phyloP scores from a whole-genome alignment of 495 filamentous ascomycete genomes.

The Trichoderma orchidacearum region DNA sequence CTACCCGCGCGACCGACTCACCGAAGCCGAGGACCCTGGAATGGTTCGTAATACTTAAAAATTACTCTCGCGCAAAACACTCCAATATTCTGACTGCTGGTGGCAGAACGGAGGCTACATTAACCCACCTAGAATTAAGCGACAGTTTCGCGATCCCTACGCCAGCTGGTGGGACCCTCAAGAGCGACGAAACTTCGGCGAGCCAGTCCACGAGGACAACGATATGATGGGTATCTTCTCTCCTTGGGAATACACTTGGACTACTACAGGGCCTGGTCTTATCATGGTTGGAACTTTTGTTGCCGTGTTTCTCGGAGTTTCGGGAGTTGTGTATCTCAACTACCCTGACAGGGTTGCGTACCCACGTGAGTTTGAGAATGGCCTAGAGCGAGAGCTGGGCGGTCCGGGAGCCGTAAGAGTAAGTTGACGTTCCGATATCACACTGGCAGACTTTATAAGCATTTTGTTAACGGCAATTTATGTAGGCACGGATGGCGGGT shows the following conservation, averaged over 20 bases:
- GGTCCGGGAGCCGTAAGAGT: conserved; percentile 41
- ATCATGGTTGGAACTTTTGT: conserved; percentile 67
- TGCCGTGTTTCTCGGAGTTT: conserved; percentile 51
- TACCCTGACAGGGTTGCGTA: conserved; percentile 80
- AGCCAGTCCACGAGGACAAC: conserved; percentile 93
- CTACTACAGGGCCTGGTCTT: conserved; percentile 54
- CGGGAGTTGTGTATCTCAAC: conserved; percentile 50
- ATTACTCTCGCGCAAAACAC: background rate
- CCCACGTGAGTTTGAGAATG: conserved; percentile 69
- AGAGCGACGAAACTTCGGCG: conserved; percentile 88
- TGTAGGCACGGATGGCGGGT: conserved; percentile 9
- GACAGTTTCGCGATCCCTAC: conserved; percentile 82
- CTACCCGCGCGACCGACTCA: conserved; percentile 28
- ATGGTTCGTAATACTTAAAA: conserved; percentile 40
- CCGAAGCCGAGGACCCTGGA: conserved; percentile 57
- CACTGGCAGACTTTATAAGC: background rate
- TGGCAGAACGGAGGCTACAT: conserved; percentile 81
- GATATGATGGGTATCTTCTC: conserved; percentile 89
- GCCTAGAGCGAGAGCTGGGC: conserved; percentile 76
- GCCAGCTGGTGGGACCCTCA: conserved; percentile 97
- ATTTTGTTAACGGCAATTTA: background rate
- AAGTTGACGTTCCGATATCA: conserved; percentile 9
- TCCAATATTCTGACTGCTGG: conserved; percentile 7
- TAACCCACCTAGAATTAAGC: conserved; percentile 73
- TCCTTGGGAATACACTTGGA: conserved; percentile 79